These are phyloP conservation scores for Silene uniflora DNA, from an alignment of 148 eudicot genomes.

Conservation along the genomic window DNA sequence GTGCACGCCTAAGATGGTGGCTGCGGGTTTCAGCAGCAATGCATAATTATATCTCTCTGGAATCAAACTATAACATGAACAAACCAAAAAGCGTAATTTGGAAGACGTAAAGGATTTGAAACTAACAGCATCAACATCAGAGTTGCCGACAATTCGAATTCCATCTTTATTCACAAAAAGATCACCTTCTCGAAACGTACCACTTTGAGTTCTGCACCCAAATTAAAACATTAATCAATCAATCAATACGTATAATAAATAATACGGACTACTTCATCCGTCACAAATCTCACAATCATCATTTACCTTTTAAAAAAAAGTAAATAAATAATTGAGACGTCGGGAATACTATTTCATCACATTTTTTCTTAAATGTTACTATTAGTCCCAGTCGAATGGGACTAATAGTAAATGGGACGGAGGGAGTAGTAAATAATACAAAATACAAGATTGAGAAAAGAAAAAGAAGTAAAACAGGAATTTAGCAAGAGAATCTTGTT, in stretches of 20 bases:
- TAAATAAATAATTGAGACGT: no score
- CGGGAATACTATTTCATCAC: no score
- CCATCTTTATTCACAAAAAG: conserved; percentile 77
- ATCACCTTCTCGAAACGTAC: conserved; percentile 92
- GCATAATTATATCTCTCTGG: no score
- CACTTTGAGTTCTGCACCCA: conserved; percentile 57
- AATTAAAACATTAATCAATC: background rate
- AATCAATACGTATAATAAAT: background rate
- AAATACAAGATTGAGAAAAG: background rate
- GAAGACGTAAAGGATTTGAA: conserved; percentile 3
- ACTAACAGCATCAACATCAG: conserved; percentile 51
- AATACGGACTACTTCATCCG: conserved; percentile 20
- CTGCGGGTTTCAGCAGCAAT: background rate
- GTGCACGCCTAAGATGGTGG: no score
- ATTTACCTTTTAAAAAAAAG: no score
- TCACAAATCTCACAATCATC: conserved; percentile 41
- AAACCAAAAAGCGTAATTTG: background rate
- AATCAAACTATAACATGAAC: background rate
- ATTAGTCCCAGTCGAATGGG: no score
- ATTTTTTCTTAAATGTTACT: no score
- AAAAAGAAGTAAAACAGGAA: conserved; percentile 49
- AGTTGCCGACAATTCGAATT: conserved; percentile 68
- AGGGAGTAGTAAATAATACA: no score
- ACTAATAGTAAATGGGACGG: background rate
- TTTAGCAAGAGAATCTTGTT: conserved; percentile 56